Base-by-base conservation (phyloP, 805 yeast genomes). In the Nematodospora valgi region DNA sequence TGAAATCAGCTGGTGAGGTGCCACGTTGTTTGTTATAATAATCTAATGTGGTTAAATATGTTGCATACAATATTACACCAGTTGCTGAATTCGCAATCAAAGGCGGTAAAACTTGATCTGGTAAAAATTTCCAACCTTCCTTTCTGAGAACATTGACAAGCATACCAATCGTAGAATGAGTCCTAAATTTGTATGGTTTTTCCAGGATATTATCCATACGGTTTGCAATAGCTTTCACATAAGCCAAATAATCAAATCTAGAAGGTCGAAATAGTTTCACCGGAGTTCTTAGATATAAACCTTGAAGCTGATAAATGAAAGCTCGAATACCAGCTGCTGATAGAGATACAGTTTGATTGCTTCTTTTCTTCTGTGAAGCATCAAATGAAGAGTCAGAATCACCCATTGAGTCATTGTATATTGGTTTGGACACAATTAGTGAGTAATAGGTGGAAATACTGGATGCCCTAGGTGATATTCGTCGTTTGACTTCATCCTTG, bases 181-280 rank as follows among this genome's bases (percentile, higher is more conserved):
- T 82, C 43, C 75, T 60, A 40, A 72, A 61, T 26, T 66, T 67
- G 62, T 75, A 78, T 1, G 81, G 78, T 42, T 71, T 70, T 12
- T 62, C 47, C 24, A 57, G 57, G 12, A 71, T 52, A 29, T 67
- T 68, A 37, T 62, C 58, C 23, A 75, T 76, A 33, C 70, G 72
- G 32, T 64, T 56, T 15, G 69, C 72, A 19, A 64, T 42, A 33
- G 75, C 74, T 34, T 88, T 60, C 1, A 82, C 76, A 36, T 80
- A 74, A 6, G 85, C 85, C 52, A 86, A 64, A 49, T 86, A 87
- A 56, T 91, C 98, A 41, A 91, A 85, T 26, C 97, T 64, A 4
- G 95, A 80, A 1, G 98, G 98, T 23, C 95, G 68, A 56, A 91
- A 91, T 15, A 89, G 68, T 62, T 91, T 89, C 28, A 87, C 83